Evolutionary conservation across 1,284 basidiomycete genomes (phyloP), one percentile per base, ranked within the genome.

Genomic region (Coniferiporia sulphurascens): DNA sequence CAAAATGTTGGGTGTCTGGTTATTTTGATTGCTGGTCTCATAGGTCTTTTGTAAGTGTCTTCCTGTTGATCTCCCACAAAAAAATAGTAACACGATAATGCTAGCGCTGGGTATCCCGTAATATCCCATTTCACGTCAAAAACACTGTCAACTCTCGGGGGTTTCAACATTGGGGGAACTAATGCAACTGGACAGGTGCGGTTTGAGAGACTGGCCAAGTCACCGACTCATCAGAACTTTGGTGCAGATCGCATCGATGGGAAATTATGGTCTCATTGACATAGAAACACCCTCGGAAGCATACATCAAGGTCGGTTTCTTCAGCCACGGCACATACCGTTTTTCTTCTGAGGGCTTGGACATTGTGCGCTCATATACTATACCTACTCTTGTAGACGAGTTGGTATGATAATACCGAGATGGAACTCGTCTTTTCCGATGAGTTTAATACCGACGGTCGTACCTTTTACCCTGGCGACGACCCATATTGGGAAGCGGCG

Each of bases 391-490:
- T 27, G 9, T 52, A 62, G 60, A 32, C 56, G 12, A 55, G 60
- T 35, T 59, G 58, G 48, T 44, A 59, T n/a, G 65, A 67, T 36
- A 62, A 62, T 10, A 59, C 64, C 45, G 61, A 72, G 41, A 72
- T 75, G 73, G 71, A 77, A 9, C 73, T 91, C 15, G 86, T 89
- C 1, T 91, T 87, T 69, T 88, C 85, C 5, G 90, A 93, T 69
- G 91, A 93, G 71, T 93, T 93, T 69, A 85, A 92, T 65, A 75
- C 75, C 35, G 84, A 87, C 35, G 87, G 81, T 0, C 76, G 90
- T 57, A 80, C 87, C 1, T 92, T 92, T 69, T 87, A 83, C 68
- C 76, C 78, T 46, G 81, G 82, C 43, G 80, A 84, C 58, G 82
- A 84, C 65, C 82, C 83, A 4, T 86, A 86, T 66, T 87, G 89